A percentile compares a stretch with the other conserved stretches of the same genome.
These are phyloP conservation scores for Alnus glutinosa DNA, from an alignment of 306 rosid genomes.

Conservation along the genomic window DNA sequence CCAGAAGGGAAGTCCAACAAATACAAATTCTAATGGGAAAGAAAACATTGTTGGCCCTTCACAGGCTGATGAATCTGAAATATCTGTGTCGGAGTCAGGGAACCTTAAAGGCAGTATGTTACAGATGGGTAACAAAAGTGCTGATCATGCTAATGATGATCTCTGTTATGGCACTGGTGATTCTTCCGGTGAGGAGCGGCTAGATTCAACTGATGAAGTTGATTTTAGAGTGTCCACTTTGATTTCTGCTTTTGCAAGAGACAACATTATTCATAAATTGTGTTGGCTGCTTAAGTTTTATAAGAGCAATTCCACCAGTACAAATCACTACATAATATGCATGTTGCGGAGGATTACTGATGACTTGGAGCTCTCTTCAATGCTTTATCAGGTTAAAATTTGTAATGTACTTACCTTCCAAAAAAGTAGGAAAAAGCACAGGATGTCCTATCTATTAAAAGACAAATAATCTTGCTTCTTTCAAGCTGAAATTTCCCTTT, in stretches of 20 bases:
- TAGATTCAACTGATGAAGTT: constrained; percentile 64
- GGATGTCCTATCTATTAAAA: background rate
- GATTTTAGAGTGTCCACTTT: constrained; percentile 79
- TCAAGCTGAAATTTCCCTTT: background rate
- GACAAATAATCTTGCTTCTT: background rate
- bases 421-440: background rate
- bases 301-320: constrained; percentile 70
- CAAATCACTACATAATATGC: constrained; percentile 78
- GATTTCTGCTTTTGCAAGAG: constrained; percentile 71
- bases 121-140: constrained; percentile 34
- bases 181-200: constrained; percentile 74
- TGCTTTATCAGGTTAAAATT: constrained; percentile 84
- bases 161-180: constrained; percentile 43
- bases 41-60: constrained; percentile 28
- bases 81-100: constrained; percentile 28
- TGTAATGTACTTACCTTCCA: constrained; percentile 22
- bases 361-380: constrained; percentile 83
- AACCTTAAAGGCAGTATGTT: constrained; percentile 27
- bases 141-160: constrained; percentile 48
- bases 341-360: constrained; percentile 71
- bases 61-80: constrained; percentile 34
- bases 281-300: constrained; percentile 98
- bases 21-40: constrained; percentile 38
- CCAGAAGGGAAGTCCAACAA: constrained; percentile 33
- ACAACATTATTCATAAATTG: constrained; percentile 70